Conservation (phyloP, 2,329 filamentous ascomycete species). For the Exophiala spinifera region DNA sequence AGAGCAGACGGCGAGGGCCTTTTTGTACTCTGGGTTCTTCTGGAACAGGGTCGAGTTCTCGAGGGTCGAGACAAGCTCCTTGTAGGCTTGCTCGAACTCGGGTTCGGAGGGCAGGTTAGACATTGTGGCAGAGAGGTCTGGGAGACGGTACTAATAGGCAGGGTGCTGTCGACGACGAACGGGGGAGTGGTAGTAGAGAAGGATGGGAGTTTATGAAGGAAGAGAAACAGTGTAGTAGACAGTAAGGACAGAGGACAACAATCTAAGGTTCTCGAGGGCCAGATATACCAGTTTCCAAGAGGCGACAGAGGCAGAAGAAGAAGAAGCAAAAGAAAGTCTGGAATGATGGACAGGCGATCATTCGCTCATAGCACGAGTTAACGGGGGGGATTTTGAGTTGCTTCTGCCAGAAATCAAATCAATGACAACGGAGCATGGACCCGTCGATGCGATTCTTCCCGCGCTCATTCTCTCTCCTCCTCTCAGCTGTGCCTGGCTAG, state of each 20-base stretch:
- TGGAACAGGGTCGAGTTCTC: conserved; percentile 91
- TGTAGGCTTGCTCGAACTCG: conserved; percentile 98
- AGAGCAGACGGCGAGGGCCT: conserved; percentile 79
- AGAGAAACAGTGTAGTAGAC: too few relatives aligned
- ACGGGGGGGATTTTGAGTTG: too few relatives aligned
- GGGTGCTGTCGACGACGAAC: too few relatives aligned
- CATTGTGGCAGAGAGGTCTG: conserved; percentile 50
- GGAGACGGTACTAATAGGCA: too few relatives aligned
- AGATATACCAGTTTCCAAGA: too few relatives aligned
- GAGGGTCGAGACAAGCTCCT: conserved; percentile 91
- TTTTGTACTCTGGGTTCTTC: conserved; percentile 92
- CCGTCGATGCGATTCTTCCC: not conserved
- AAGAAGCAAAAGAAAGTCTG: not conserved
- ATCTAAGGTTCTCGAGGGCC: too few relatives aligned
- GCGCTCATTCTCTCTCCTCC: too few relatives aligned
- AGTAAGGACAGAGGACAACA: too few relatives aligned
- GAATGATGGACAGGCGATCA: not conserved
- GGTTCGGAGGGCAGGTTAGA: conserved; percentile 84
- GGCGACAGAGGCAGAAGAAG: not conserved
- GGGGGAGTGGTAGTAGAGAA: too few relatives aligned
- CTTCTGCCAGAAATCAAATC: not conserved
- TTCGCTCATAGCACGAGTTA: not conserved
- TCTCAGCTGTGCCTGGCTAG: too few relatives aligned
- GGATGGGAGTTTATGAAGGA: too few relatives aligned
- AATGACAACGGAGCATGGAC: not conserved